Conservation (phyloP, 495 filamentous ascomycete genomes). For the Neurospora hispaniola region DNA sequence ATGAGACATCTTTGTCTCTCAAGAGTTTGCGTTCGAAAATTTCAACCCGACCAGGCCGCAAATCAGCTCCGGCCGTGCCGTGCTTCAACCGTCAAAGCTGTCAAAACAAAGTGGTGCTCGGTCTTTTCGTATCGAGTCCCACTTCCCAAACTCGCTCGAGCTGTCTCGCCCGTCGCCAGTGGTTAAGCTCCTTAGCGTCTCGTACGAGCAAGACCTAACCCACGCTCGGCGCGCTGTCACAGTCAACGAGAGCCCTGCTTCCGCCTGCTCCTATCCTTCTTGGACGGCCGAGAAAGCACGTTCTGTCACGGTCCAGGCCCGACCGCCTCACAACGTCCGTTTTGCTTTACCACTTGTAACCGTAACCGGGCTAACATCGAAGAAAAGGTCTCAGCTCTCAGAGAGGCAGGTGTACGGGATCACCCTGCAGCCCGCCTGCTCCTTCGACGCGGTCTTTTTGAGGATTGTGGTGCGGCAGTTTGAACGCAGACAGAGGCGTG, state of each 20-base stretch:
- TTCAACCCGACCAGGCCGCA: neutral
- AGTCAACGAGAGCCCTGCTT: conserved; percentile 10
- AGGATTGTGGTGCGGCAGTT: neutral
- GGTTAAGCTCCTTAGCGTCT: conserved; percentile 1
- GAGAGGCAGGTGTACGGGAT: neutral
- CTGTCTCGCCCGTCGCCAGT: neutral
- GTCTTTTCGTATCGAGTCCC: conserved; percentile 1
- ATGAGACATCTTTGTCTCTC: neutral
- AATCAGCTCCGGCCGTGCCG: conserved; percentile 2
- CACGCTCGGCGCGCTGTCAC: conserved; percentile 11
- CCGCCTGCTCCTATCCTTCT: neutral
- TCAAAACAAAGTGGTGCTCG: neutral
- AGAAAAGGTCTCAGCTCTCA: neutral
- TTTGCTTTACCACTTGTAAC: neutral
- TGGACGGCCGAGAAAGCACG: neutral
- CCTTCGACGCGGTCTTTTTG: neutral
- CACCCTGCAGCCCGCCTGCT: neutral
- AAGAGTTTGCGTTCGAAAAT: neutral
- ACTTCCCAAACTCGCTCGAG: conserved; percentile 3
- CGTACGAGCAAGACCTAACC: conserved; percentile 11
- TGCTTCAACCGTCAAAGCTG: neutral
- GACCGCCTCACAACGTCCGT: neutral
- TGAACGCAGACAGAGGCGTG: conserved; percentile 1
- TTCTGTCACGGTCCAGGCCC: neutral
- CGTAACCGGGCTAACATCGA: neutral